phyloP scores from a whole-genome alignment of 1,139 yeast species.

The Saccharomycopsis hybrid region DNA sequence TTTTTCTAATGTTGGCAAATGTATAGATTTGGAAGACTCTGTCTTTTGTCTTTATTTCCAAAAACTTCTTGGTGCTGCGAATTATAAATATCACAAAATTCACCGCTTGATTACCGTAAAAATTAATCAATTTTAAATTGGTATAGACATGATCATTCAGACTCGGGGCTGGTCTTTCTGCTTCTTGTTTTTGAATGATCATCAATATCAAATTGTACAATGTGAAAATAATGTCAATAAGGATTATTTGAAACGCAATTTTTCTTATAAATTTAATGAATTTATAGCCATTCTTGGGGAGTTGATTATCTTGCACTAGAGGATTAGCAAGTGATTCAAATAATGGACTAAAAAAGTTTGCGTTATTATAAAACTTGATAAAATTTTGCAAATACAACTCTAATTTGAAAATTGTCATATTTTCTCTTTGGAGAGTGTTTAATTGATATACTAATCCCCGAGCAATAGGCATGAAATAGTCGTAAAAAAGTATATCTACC shows the following conservation, averaged over 20 bases:
- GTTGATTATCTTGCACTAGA: constrained; percentile 17
- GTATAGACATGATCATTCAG: too few relatives aligned
- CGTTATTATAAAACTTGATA: constrained; percentile 14
- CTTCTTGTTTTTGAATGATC: constrained; percentile 10
- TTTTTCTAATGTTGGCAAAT: constrained; percentile 14
- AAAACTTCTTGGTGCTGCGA: constrained; percentile 8
- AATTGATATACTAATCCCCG: constrained; percentile 14
- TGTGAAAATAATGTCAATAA: constrained; percentile 19
- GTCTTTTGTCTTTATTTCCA: constrained; percentile 17
- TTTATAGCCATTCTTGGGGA: constrained; percentile 18
- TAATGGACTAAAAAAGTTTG: constrained; percentile 13
- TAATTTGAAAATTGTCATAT: constrained; percentile 14
- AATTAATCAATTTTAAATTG: constrained; percentile 6
- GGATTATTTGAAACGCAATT: constrained; percentile 16
- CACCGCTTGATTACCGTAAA: constrained; percentile 17
- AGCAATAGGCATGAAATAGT: constrained; percentile 15
- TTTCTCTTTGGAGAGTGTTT: constrained; percentile 5
- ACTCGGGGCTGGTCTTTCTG: neutral
- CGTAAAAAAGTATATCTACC: constrained; percentile 5
- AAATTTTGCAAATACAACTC: constrained; percentile 18
- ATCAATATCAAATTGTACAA: constrained; percentile 16
- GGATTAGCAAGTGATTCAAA: constrained; percentile 17
- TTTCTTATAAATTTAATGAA: constrained; percentile 17
- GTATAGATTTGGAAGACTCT: constrained; percentile 15
- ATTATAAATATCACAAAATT: constrained; percentile 18